These are phyloP conservation scores for Sporothrix phasma DNA, from an alignment of 2,329 filamentous ascomycete genomes.

Conservation along the genomic window DNA sequence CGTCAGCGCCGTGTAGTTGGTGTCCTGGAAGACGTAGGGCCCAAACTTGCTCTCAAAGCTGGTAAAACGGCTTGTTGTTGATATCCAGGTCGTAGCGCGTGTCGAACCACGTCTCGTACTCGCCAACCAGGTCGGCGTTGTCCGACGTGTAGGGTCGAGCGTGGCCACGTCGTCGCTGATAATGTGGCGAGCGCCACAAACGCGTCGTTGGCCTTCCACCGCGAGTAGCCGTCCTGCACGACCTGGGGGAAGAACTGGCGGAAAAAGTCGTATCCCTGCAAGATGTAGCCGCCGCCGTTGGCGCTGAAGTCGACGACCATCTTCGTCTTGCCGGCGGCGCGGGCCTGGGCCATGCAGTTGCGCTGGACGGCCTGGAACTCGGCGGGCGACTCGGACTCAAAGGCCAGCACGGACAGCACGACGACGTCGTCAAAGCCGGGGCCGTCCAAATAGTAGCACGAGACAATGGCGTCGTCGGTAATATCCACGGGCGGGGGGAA, in stretches of 20 bases:
- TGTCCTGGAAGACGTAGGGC: conserved; percentile 34
- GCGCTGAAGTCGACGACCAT: conserved; percentile 49
- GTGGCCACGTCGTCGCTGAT: conserved; percentile 34
- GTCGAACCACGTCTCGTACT: conserved; percentile 30
- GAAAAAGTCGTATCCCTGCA: conserved; percentile 54
- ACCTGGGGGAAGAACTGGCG: conserved; percentile 41
- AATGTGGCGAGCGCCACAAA: conserved; percentile 37
- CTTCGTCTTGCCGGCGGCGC: conserved; percentile 44
- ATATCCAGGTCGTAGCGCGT: conserved; percentile 41
- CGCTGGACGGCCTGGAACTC: conserved; percentile 28
- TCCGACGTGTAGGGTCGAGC: conserved; percentile 34
- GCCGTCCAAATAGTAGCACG: conserved; percentile 28
- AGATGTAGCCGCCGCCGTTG: conserved; percentile 49
- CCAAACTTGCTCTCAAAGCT: conserved; percentile 38
- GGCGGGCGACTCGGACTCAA: conserved; percentile 20
- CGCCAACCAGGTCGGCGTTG: conserved; percentile 19
- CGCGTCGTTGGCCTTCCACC: conserved; percentile 28
- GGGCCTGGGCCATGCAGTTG: conserved; percentile 29
- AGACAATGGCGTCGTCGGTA: conserved; percentile 24
- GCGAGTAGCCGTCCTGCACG: conserved; percentile 28
- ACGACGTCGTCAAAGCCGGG: conserved; percentile 26
- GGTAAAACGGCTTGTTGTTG: conserved; percentile 39
- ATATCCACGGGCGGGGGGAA: conserved; percentile 26
- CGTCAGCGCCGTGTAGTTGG: conserved; percentile 44
- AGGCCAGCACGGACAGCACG: conserved; percentile 25